A percentile compares a stretch with the other conserved stretches of the same genome.
phyloP scores from a whole-genome alignment of 1,139 yeast species.

The Suhomyces bolitotheri region DNA sequence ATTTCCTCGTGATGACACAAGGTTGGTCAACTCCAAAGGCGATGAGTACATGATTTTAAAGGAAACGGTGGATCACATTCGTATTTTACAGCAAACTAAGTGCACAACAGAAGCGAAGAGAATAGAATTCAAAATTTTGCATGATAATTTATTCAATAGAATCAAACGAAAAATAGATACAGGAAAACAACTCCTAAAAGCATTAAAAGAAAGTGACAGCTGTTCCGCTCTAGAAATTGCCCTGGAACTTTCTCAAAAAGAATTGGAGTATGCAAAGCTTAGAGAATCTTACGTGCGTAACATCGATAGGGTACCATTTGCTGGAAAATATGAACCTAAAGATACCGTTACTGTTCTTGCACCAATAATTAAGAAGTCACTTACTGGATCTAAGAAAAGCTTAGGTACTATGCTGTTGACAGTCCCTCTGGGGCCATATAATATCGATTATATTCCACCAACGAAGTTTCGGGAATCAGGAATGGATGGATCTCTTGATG shows the following conservation, averaged over 20 bases:
- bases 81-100: constrained; percentile 31
- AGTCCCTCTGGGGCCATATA: constrained; percentile 31
- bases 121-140: constrained; percentile 23
- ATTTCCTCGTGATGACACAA: constrained; percentile 22
- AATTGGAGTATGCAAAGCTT: constrained; percentile 21
- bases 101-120: constrained; percentile 14
- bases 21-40: constrained; percentile 38
- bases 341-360: constrained; percentile 2
- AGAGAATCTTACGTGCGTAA: constrained; percentile 21
- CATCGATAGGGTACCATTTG: constrained; percentile 1
- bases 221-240: constrained; percentile 18
- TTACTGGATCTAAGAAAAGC: constrained; percentile 16
- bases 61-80: constrained; percentile 29
- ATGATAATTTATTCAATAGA: constrained; percentile 29
- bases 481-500: constrained; percentile 11
- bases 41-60: constrained; percentile 46
- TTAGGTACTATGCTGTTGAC: constrained; percentile 23
- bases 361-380: constrained; percentile 17
- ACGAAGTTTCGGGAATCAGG: constrained; percentile 20
- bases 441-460: constrained; percentile 38
- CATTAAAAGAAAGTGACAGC: constrained; percentile 19
- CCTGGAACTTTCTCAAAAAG: constrained; percentile 18
- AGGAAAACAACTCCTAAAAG: constrained; percentile 23
- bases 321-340: not conserved
- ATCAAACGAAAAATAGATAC: constrained; percentile 30